Evolutionary conservation across 192 early-diverging fungal genomes (phyloP), one percentile per base, ranked within the genome.

Genomic region (Coemansia sp.): DNA sequence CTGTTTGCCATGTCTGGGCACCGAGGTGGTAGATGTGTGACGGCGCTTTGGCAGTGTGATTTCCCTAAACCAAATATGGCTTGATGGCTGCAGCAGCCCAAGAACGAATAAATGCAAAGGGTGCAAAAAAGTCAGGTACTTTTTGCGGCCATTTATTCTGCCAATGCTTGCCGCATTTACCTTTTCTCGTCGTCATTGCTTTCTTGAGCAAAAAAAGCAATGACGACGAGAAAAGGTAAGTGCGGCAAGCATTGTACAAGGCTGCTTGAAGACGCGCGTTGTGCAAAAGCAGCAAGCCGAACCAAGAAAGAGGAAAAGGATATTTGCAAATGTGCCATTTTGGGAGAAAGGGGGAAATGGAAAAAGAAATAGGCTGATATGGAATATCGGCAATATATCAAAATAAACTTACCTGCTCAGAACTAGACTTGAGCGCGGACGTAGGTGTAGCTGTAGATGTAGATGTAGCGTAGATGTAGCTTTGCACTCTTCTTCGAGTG

Each of bases 1-100:
- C 2, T 52, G n/a, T n/a, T n/a, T 9, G 51, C 51, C n/a, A 47
- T 52, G 51, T 52, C 51, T 52, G 16, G 51, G 62, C 22, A 39
- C 26, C 15, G 42, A 61, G 41, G 43, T 61, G 26, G 65, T 36
- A 57, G 46, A 13, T 47, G 63, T 65, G 51, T 54, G 63, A 62
- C 57, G 51, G 64, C 69, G 69, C 62, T 58, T 43, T 57, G 62
- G 60, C 63, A 46, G 62, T 70, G 68, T 22, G 69, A 65, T 63
- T 71, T 65, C 37, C 43, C 64, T 64, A 72, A 60, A 64, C 64
- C 59, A 65, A 32, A 51, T 36, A 73, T 61, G 72, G 72, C 72
- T 73, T 73, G 72, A 63, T 67, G 72, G 72, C 62, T 73, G 72
- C 72, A 73, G 58, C 59, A 49, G 37, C 55, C 54, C 54, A 66